Base-by-base conservation (phyloP, 2,329 filamentous ascomycete genomes). In the Colletotrichum cordylinicola region DNA sequence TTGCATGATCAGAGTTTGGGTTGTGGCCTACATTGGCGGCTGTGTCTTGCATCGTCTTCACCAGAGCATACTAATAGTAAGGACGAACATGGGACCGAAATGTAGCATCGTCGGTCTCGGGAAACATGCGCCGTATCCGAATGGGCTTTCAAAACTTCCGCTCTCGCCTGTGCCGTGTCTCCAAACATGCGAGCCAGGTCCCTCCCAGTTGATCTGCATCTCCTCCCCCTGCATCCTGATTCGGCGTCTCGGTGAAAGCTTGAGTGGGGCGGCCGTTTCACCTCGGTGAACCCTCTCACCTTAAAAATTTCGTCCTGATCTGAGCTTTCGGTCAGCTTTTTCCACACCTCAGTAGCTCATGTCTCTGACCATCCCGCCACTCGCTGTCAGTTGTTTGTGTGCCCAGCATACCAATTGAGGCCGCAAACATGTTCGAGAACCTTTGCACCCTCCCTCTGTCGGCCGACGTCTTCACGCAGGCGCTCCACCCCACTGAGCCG, bases 391-490 rank as follows among this genome's bases (percentile, higher is more conserved):
- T 52, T 18, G 35, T 31, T 48, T 60, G 67, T n/a, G 29, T 71
- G 27, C 65, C 31, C 16, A 16, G 61, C 35, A 16, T 24, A 27
- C 33, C 29, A 67, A 75, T 70, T 64, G 76, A 37, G 39, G 62
- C 52, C 60, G 55, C 67, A 43, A 80, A 78, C 81, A 98, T 98
- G 95, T 95, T 98, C 82, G 96, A 98, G 85, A 98, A 95, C 78
- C 91, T 98, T 78, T 98, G 96, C 89, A 95, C 94, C 31, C 91
- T 98, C 61, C 96, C 96, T 78, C 92, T 98, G 62, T 91, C 91
- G 74, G 91, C 94, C 73, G 97, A 98, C 82, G 89, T 99, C 80
- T 98, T 99, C 86, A 87, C 95, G 2, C 96, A 98, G 84, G 94
- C 94, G 15, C 88, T 98, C 24, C 97, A 99, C 83, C 96, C 97